Evolutionary conservation across 805 yeast species (phyloP), one percentile per base, ranked within the genome.

Genomic region (Isabelozyma gotoi): DNA sequence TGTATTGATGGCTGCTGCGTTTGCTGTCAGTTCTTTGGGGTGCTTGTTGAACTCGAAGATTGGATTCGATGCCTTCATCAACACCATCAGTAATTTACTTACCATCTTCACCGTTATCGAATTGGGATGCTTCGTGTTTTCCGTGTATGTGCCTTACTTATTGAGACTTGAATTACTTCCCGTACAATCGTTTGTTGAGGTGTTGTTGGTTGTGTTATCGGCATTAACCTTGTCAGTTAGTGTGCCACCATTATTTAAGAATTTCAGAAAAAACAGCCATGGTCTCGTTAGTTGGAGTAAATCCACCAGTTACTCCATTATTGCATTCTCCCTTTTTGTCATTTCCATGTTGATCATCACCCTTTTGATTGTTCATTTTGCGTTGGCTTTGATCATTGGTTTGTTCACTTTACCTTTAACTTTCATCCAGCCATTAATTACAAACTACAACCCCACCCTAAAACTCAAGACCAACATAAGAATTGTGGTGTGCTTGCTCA

Each of bases 301-400:
- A 41, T 41, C 55, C 3, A 44, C 52, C 14, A 57, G 68, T 5
- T 63, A 56, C 44, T 55, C 56, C 11, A 44, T 62, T 16, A 52
- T 70, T 19, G 72, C 87, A 2, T 70, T 85, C 31, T 70, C 86
- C 29, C 78, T 71, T 39, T 69, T 69, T 46, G 62, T 59, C 49
- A 80, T 85, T 41, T 82, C 96, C 24, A 74, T 89, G 57, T 73
- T 82, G 24, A 72, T 90, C 34, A 80, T 88, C 7, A 80, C 95
- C 0, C 67, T 90, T 34, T 68, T 92, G 41, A 89, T 90, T 48
- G 75, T 92, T 18, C 90, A 94, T 65, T 94, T 91, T 60, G 76
- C 97, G 1, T 72, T 94, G 47, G 88, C 97, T 0, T 74, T 88
- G 40, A 56, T 74, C 4, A 70, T 91, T 44, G 92, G 96, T 0